Conservation (phyloP, 2,329 filamentous ascomycete genomes). For the Venturia effusa region DNA sequence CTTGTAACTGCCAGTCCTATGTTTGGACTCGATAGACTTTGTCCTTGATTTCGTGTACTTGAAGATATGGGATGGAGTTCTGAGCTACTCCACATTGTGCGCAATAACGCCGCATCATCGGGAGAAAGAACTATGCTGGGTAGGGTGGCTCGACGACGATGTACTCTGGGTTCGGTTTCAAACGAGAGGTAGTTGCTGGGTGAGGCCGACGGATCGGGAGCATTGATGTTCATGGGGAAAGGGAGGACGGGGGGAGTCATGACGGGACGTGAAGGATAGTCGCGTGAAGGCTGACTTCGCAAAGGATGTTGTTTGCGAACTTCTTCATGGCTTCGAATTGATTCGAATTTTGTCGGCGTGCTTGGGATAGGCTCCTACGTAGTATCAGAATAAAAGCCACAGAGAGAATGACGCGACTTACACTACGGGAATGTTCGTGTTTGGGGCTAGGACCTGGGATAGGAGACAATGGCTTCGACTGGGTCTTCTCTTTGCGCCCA, state of each 20-base stretch:
- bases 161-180: slow-evolving; percentile 9
- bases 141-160: slow-evolving; percentile 12
- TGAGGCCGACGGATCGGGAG: slow-evolving; percentile 2
- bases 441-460: not conserved
- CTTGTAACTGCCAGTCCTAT: slow-evolving; percentile 11
- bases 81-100: slow-evolving; percentile 6
- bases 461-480: not conserved
- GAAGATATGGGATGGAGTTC: not conserved
- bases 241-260: slow-evolving; percentile 9
- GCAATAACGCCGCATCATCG: not conserved
- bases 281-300: not conserved
- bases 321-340: slow-evolving; percentile 3
- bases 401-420: not conserved
- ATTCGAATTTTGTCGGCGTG: not conserved
- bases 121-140: slow-evolving; percentile 11
- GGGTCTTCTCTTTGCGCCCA: slow-evolving; percentile 7
- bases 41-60: not conserved
- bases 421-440: slow-evolving; percentile 12
- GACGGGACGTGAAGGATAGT: not conserved
- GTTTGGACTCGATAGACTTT: not conserved
- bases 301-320: not conserved
- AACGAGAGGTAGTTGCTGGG: slow-evolving; percentile 8
- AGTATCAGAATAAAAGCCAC: not conserved
- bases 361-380: not conserved
- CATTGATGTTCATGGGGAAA: slow-evolving; percentile 14